These are phyloP conservation scores for Colletotrichum eleusines DNA, from an alignment of 2,329 filamentous ascomycete species.

Conservation along the genomic window DNA sequence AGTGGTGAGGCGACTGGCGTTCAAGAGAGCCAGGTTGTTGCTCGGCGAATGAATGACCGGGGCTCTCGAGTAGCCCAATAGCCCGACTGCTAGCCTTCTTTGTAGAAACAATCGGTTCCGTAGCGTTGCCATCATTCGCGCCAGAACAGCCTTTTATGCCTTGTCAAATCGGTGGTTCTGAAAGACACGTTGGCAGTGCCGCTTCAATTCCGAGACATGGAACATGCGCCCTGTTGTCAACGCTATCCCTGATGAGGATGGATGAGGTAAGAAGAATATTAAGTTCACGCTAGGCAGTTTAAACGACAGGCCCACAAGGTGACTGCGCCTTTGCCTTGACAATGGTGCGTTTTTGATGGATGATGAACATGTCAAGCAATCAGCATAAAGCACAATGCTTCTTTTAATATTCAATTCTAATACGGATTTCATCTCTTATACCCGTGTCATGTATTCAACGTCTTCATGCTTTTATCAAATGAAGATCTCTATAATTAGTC, in stretches of 20 bases:
- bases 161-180: constrained; percentile 1
- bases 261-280: too few species aligned
- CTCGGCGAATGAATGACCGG: background rate
- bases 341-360: background rate
- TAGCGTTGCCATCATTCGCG: background rate
- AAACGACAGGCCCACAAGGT: background rate
- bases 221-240: constrained; percentile 27
- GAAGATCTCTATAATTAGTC: background rate
- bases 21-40: background rate
- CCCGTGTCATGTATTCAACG: too few species aligned
- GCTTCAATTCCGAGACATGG: background rate
- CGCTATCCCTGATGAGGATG: constrained; percentile 27
- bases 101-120: constrained; percentile 8
- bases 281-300: background rate
- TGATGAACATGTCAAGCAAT: too few species aligned
- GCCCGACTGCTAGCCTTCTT: background rate
- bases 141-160: background rate
- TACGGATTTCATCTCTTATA: too few species aligned
- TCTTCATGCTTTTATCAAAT: too few species aligned
- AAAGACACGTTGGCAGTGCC: constrained; percentile 25
- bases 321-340: constrained; percentile 33
- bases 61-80: background rate
- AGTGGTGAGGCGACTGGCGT: background rate
- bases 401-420: too few species aligned
- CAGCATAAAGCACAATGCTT: background rate